These are phyloP conservation scores for Phytophthora ohioensis DNA, from an alignment of 352 stramenopile genomes.

Conservation along the genomic window DNA sequence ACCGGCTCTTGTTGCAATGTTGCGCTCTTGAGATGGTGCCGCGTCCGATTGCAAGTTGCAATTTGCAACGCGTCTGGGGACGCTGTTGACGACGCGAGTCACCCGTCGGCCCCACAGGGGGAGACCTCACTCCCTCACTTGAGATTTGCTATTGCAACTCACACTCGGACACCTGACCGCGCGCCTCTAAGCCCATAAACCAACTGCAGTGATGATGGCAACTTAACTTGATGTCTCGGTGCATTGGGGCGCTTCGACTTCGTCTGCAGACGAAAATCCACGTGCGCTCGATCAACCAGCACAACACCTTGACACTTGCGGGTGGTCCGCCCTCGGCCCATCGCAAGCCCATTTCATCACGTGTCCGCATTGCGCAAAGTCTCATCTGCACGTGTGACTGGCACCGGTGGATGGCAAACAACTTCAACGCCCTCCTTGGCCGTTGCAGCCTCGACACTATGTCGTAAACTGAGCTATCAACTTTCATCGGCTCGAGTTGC, in stretches of 20 bases:
- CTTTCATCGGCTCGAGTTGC: background rate
- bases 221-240: background rate
- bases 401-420: background rate
- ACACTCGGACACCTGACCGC: background rate
- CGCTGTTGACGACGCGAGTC: background rate
- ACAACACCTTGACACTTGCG: conserved; percentile 3
- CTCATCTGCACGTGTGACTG: conserved; percentile 40
- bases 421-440: conserved; percentile 13
- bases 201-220: conserved; percentile 7
- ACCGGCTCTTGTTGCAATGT: conserved; percentile 13
- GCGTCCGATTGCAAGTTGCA: conserved; percentile 17
- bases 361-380: conserved; percentile 10
- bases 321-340: conserved; percentile 30
- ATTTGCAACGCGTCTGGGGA: background rate
- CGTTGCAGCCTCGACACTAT: background rate
- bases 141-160: background rate
- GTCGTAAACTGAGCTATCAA: conserved; percentile 1
- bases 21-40: conserved; percentile 30
- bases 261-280: conserved; percentile 6
- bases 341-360: conserved; percentile 19
- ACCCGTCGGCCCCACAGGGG: background rate
- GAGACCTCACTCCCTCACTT: conserved; percentile 4
- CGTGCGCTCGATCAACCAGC: conserved; percentile 3
- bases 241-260: background rate
- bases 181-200: no score